Evolutionary conservation across 768 basidiomycete genomes (phyloP).

Genomic region (Chalciporus piperatus): DNA sequence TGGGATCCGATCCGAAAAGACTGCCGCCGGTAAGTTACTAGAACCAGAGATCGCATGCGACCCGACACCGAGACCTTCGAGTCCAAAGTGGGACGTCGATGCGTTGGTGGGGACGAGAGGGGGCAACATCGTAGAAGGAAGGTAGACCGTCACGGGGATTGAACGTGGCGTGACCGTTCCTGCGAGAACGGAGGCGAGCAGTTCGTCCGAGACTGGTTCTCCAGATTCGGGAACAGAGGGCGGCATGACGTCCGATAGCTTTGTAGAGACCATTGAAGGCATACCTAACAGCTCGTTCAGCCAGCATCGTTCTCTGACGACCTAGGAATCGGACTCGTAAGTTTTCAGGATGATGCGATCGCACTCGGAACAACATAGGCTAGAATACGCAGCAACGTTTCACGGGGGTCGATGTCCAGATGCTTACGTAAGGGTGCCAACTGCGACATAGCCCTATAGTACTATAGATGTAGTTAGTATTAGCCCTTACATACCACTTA

Average conservation of each 20-base stretch:
- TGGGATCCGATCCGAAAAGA: constrained; percentile 31
- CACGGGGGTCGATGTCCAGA: no score
- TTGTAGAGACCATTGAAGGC: constrained; percentile 49
- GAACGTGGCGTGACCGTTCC: constrained; percentile 39
- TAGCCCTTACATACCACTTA: no score
- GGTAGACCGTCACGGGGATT: constrained; percentile 71
- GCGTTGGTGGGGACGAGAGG: constrained; percentile 14
- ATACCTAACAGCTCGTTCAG: constrained; percentile 66
- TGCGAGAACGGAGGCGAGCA: constrained; percentile 61
- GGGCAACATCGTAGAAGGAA: constrained; percentile 41
- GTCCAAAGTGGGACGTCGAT: constrained; percentile 26
- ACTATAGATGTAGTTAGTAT: no score
- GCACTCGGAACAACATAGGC: constrained; percentile 48
- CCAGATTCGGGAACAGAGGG: constrained; percentile 26
- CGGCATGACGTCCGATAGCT: not conserved
- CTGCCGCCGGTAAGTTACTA: constrained; percentile 21
- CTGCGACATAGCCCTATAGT: no score
- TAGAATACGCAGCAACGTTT: constrained; percentile 67
- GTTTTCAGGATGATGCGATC: not conserved
- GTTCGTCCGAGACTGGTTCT: constrained; percentile 45
- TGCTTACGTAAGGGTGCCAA: no score
- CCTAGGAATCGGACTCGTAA: not conserved
- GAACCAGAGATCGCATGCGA: constrained; percentile 24
- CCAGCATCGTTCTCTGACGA: constrained; percentile 84
- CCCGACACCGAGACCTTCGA: constrained; percentile 26